These are phyloP conservation scores for Golubevia pallescens DNA, from an alignment of 1,284 basidiomycete genomes.

Conservation along the genomic window DNA sequence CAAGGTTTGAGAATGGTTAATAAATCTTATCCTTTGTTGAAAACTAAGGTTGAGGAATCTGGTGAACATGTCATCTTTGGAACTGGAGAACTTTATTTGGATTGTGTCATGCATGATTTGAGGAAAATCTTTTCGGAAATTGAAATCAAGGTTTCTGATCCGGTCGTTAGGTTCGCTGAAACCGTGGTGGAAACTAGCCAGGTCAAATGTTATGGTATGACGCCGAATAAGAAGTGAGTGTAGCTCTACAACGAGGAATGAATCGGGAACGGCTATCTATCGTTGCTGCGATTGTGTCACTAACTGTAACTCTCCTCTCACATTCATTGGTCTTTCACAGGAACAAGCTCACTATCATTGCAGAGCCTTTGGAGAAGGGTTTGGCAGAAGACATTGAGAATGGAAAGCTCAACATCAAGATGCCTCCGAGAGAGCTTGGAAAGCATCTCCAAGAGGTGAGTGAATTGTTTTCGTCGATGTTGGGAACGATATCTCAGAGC, in stretches of 20 bases:
- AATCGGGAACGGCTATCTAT: not conserved
- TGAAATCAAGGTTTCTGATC: slow-evolving; percentile 59
- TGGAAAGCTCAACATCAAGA: slow-evolving; percentile 35
- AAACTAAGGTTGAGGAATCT: slow-evolving; percentile 58
- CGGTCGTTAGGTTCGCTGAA: slow-evolving; percentile 57
- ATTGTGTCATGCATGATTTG: slow-evolving; percentile 60
- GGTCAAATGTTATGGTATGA: slow-evolving; percentile 57
- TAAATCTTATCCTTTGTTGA: slow-evolving; percentile 55
- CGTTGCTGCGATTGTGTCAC: not conserved
- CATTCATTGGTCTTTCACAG: not conserved
- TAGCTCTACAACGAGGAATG: not conserved
- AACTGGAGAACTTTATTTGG: slow-evolving; percentile 60
- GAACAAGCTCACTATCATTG: slow-evolving; percentile 59
- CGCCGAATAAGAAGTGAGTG: slow-evolving; percentile 49
- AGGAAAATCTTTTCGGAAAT: slow-evolving; percentile 53
- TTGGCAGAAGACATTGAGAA: slow-evolving; percentile 59
- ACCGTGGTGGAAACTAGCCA: slow-evolving; percentile 60
- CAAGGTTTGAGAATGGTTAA: slow-evolving; percentile 58
- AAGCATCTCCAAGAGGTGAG: slow-evolving; percentile 37
- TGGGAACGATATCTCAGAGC: too few relatives aligned
- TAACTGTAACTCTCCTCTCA: not conserved
- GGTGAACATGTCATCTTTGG: slow-evolving; percentile 62
- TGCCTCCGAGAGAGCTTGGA: slow-evolving; percentile 48
- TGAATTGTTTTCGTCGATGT: too few relatives aligned
- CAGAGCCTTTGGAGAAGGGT: slow-evolving; percentile 60